phyloP scores from a whole-genome alignment of 495 filamentous ascomycete genomes.

The Bacidia rubella region DNA sequence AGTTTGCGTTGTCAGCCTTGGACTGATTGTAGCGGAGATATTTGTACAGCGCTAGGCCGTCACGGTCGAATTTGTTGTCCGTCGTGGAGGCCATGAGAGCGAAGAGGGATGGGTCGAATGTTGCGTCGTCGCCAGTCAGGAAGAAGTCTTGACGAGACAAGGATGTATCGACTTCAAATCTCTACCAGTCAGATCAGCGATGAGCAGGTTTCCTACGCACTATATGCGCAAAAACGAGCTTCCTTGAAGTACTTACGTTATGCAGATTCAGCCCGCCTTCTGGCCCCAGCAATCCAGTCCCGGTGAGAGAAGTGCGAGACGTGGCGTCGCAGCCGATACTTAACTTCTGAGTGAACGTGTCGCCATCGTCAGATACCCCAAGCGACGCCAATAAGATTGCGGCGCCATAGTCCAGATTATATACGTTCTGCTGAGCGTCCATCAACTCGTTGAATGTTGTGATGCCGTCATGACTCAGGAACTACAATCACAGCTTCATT shows the following conservation, averaged over 20 bases:
- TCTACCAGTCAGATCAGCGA: too few species aligned
- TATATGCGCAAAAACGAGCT: too few species aligned
- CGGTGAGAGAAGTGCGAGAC: constrained; percentile 22
- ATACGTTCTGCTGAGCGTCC: constrained; percentile 30
- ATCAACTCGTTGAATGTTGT: constrained; percentile 30
- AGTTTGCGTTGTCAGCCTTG: constrained; percentile 23
- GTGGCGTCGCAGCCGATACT: constrained; percentile 33
- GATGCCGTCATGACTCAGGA: constrained; percentile 30
- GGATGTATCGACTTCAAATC: constrained; percentile 30
- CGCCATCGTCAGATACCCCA: constrained; percentile 25
- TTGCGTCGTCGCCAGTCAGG: constrained; percentile 23
- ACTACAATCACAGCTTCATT: constrained; percentile 28
- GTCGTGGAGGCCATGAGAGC: constrained; percentile 22
- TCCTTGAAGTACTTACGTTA: constrained; percentile 18
- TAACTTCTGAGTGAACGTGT: constrained; percentile 27
- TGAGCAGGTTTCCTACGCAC: too few species aligned
- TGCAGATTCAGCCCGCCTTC: constrained; percentile 29
- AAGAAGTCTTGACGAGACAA: constrained; percentile 32
- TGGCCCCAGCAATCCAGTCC: constrained; percentile 22
- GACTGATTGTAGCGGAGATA: constrained; percentile 26
- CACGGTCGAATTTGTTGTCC: constrained; percentile 20
- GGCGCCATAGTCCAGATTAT: constrained; percentile 30
- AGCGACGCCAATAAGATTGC: constrained; percentile 24
- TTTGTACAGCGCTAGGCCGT: constrained; percentile 22
- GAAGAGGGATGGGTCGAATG: constrained; percentile 30